Conservation (phyloP, 2,329 filamentous ascomycete genomes). For the Diaporthe ampelina region DNA sequence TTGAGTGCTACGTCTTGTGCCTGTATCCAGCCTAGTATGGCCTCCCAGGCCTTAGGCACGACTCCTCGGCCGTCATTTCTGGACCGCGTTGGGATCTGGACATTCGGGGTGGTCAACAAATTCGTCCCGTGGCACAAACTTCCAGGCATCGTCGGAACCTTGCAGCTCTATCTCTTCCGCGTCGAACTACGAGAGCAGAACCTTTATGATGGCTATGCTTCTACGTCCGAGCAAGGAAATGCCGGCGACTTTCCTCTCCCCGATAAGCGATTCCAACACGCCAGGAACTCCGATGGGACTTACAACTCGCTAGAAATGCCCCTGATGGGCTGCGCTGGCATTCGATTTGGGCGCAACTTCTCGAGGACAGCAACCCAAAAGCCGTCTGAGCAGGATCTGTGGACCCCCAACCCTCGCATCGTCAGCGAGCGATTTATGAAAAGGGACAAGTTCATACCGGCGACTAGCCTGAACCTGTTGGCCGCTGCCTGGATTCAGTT, state of each 20-base stretch:
- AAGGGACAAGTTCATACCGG: constrained; percentile 58
- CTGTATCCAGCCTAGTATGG: not conserved
- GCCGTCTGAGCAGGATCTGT: constrained; percentile 52
- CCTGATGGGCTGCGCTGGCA: constrained; percentile 59
- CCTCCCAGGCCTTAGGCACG: constrained; percentile 9
- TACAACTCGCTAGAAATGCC: constrained; percentile 58
- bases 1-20: not conserved
- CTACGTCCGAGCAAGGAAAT: constrained; percentile 54
- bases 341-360: constrained; percentile 61
- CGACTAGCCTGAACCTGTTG: constrained; percentile 59
- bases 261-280: constrained; percentile 50
- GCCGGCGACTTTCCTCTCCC: constrained; percentile 27
- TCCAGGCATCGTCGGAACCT: constrained; percentile 54
- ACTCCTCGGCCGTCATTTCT: constrained; percentile 5
- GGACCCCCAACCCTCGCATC: constrained; percentile 58
- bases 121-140: constrained; percentile 51
- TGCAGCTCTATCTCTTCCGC: constrained; percentile 58
- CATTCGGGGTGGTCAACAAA: constrained; percentile 1
- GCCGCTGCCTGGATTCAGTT: constrained; percentile 66
- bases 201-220: constrained; percentile 58
- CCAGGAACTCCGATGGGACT: constrained; percentile 59
- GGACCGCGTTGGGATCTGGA: constrained; percentile 22
- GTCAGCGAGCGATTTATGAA: constrained; percentile 59
- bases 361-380: constrained; percentile 48
- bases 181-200: constrained; percentile 59